phyloP scores from a whole-genome alignment of 371 early-diverging fungal genomes.

The Funneliformis caledonium region DNA sequence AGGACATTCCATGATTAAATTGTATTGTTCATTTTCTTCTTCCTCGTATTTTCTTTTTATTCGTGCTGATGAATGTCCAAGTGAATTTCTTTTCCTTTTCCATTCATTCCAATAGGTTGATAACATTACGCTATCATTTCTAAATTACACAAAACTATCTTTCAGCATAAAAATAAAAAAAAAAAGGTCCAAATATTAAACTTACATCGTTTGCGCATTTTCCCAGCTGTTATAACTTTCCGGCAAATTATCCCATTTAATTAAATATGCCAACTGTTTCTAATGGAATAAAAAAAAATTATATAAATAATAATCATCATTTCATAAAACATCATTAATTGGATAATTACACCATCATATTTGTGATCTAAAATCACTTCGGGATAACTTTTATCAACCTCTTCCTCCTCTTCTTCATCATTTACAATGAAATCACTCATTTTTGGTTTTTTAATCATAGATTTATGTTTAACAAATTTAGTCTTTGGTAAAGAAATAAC shows the following conservation, averaged over 20 bases:
- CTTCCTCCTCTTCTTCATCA: not conserved
- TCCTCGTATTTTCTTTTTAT: not conserved
- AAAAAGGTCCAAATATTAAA: not conserved
- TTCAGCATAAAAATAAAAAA: not conserved
- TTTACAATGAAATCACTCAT: not conserved
- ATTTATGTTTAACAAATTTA: too few species aligned
- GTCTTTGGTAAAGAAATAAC: not conserved
- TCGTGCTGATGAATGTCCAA: not conserved
- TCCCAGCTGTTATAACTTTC: not conserved
- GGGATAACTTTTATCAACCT: not conserved
- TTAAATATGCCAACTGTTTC: not conserved
- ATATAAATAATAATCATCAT: too few species aligned
- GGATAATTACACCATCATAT: not conserved
- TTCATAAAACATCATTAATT: too few species aligned
- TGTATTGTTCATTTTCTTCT: not conserved
- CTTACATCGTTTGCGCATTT: not conserved
- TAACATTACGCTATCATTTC: not conserved
- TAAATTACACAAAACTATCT: not conserved
- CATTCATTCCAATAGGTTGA: not conserved
- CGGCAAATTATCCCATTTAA: not conserved
- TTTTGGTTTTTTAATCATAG: not conserved
- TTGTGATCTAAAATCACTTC: not conserved
- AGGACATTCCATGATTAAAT: not conserved
- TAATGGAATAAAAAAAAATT: not conserved
- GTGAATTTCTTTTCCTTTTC: not conserved